These are phyloP conservation scores for Noccaea caerulescens DNA, from an alignment of 345 rosid species.

Conservation along the genomic window DNA sequence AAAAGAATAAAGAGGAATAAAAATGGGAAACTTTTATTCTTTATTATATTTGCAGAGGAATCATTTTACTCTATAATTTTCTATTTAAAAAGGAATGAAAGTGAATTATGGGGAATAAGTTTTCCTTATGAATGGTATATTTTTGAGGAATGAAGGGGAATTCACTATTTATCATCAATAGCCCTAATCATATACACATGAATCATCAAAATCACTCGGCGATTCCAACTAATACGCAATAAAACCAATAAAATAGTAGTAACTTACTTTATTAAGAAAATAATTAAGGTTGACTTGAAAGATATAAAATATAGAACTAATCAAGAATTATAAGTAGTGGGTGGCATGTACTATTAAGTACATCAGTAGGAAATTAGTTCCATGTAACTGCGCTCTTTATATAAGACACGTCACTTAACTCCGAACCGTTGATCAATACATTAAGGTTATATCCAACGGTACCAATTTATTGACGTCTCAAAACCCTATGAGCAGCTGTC, in stretches of 20 bases:
- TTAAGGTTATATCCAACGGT: conserved; percentile 19
- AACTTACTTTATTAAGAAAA: neutral
- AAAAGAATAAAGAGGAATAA: no score
- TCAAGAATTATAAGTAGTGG: conserved; percentile 19
- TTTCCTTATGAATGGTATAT: no score
- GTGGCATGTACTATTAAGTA: conserved; percentile 2
- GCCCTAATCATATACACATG: neutral
- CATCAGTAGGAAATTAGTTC: neutral
- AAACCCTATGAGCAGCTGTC: neutral
- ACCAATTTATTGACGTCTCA: neutral
- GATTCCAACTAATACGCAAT: neutral
- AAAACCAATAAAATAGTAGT: no score
- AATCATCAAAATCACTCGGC: neutral
- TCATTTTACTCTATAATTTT: no score
- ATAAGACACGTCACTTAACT: conserved; percentile 4
- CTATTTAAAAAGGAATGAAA: no score
- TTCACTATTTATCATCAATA: no score
- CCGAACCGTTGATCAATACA: conserved; percentile 21
- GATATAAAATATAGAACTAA: neutral
- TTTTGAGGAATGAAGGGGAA: no score
- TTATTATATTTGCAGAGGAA: no score
- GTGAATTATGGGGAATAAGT: no score
- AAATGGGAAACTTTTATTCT: no score
- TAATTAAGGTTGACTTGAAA: conserved; percentile 31
- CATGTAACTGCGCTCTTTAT: neutral